Evolutionary conservation across 495 filamentous ascomycete genomes (phyloP), one percentile per base, ranked within the genome.

Genomic region (Aspergillus sparsus): DNA sequence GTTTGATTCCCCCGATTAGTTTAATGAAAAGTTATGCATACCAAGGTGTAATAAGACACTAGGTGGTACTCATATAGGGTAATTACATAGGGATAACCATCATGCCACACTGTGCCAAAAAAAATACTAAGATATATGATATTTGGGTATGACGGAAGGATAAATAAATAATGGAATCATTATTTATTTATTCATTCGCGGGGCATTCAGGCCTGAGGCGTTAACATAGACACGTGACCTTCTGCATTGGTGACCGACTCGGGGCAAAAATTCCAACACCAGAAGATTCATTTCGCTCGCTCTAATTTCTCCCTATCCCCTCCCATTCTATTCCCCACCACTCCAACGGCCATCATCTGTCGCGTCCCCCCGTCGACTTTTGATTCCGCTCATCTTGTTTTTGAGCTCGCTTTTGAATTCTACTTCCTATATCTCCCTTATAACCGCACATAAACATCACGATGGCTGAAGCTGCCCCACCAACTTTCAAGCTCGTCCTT

Each of bases 401-500:
- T 31, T 37, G 39, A 52, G 9, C 55, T 55, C 10, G 34, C 33
- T 49, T 33, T 57, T 49, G 57, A 36, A 33, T 37, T 47, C 44
- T 10, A 16, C 9, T 60, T 47, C 49, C 58, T 58, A 27, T 55
- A 13, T 32, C 33, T 32, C 49, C 53, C 41, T 32, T 57, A 55
- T 55, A 55, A 65, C 50, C 58, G 70, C 66, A 70, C 65, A 74
- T 68, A 77, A 66, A 64, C 58, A 67, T 63, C 73, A 80, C 65
- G 73, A 93, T 92, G 88, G 83, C 87, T 63, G 70, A 71, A 21
- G 41, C 64, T 15, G 21, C 67, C 77, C 55, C 87, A 51, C 83
- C 85, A 50, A 97, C 92, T 72, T 98, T 99, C 86, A 99, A 99
- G 91, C 89, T 99, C 71, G 95, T 99, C 68, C 92, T 99, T 73